A percentile compares a stretch with the other conserved stretches of the same genome.
phyloP scores from a whole-genome alignment of 2,329 filamentous ascomycete genomes.

The Diaporthe sp. region DNA sequence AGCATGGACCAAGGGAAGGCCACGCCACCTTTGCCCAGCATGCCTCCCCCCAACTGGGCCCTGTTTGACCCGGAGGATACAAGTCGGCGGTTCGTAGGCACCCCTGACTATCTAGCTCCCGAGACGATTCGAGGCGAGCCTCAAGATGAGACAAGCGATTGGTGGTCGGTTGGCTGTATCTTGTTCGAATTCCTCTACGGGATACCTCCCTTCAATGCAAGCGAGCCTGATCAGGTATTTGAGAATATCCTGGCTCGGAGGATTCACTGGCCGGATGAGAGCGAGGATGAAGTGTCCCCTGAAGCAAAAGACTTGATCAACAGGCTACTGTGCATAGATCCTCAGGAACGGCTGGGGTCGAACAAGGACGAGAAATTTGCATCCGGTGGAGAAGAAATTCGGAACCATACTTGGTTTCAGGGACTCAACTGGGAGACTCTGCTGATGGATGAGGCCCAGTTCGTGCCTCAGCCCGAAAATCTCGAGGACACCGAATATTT shows the following conservation, averaged over 20 bases:
- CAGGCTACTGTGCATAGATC: slow-evolving; percentile 87
- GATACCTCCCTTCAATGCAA: slow-evolving; percentile 91
- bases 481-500: slow-evolving; percentile 99
- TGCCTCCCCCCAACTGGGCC: slow-evolving; percentile 91
- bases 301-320: slow-evolving; percentile 97
- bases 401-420: slow-evolving; percentile 88
- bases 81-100: slow-evolving; percentile 93
- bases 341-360: slow-evolving; percentile 83
- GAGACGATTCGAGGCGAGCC: slow-evolving; percentile 96
- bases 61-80: slow-evolving; percentile 96
- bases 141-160: slow-evolving; percentile 98
- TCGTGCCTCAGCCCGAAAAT: slow-evolving; percentile 91
- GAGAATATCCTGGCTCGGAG: slow-evolving; percentile 92
- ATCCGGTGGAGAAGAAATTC: slow-evolving; percentile 91
- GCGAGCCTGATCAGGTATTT: slow-evolving; percentile 92
- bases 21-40: slow-evolving; percentile 73
- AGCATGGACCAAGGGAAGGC: slow-evolving; percentile 66
- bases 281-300: slow-evolving; percentile 82
- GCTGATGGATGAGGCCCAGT: slow-evolving; percentile 95
- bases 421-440: slow-evolving; percentile 91
- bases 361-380: slow-evolving; percentile 86
- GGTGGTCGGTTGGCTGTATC: slow-evolving; percentile 99
- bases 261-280: slow-evolving; percentile 92
- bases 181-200: slow-evolving; percentile 97
- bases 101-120: slow-evolving; percentile 95